Conservation (phyloP, 805 yeast species). For the Candida michaelii region DNA sequence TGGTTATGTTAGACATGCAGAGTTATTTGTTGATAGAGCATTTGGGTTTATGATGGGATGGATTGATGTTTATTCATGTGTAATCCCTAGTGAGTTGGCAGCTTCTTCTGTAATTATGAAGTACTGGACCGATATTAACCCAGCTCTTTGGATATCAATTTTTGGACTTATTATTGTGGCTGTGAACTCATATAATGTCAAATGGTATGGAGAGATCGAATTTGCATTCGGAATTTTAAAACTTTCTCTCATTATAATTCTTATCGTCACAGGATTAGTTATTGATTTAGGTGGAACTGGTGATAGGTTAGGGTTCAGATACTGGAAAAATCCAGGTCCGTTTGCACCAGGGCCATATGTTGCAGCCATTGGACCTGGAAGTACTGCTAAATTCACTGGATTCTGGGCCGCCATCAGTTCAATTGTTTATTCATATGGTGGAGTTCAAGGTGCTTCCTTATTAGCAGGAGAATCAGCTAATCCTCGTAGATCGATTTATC, state of each 20-base stretch:
- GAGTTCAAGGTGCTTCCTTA: conserved; percentile 26
- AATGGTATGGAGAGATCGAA: conserved; percentile 30
- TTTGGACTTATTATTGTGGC: conserved; percentile 35
- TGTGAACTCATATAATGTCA: conserved; percentile 40
- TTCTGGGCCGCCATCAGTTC: conserved; percentile 35
- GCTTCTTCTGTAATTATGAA: conserved; percentile 49
- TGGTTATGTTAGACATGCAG: conserved; percentile 36
- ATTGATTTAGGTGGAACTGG: conserved; percentile 28
- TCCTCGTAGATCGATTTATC: conserved; percentile 32
- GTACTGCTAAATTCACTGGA: conserved; percentile 33
- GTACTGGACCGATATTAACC: conserved; percentile 45
- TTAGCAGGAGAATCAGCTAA: conserved; percentile 32
- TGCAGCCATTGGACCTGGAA: conserved; percentile 34
- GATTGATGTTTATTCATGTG: conserved; percentile 32
- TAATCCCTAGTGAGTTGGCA: conserved; percentile 43
- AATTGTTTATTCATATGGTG: conserved; percentile 39
- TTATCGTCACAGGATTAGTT: conserved; percentile 20
- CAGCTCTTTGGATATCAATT: conserved; percentile 48
- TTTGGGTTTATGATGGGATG: conserved; percentile 50
- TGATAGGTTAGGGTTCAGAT: conserved; percentile 27
- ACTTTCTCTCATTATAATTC: conserved; percentile 22
- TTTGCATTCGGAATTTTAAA: conserved; percentile 26
- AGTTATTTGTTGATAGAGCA: conserved; percentile 43
- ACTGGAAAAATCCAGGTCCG: conserved; percentile 44
- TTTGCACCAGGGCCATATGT: conserved; percentile 37